These are phyloP conservation scores for Solanum chilense DNA, from an alignment of 257 asterid genomes.

Conservation along the genomic window DNA sequence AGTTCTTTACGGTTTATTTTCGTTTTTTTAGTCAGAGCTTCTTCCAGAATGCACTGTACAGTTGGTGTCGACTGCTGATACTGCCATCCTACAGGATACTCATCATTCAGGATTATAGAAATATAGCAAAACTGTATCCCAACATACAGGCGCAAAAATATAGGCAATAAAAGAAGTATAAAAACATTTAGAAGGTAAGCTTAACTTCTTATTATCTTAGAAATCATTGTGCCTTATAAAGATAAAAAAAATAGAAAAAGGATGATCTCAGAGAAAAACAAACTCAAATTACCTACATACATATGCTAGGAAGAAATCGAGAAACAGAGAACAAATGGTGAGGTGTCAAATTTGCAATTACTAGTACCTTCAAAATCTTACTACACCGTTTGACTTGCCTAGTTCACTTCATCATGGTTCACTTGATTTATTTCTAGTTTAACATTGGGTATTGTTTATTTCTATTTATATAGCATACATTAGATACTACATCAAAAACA, in stretches of 20 bases:
- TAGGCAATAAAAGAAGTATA: background rate
- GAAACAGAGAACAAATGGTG: background rate
- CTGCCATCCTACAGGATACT: conserved; percentile 61
- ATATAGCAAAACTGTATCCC: background rate
- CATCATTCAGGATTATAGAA: background rate
- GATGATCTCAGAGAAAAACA: background rate
- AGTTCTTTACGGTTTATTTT: conserved; percentile 64
- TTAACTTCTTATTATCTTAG: background rate
- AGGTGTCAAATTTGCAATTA: background rate
- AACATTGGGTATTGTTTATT: background rate
- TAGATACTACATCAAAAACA: background rate
- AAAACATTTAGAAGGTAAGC: background rate
- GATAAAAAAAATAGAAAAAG: background rate
- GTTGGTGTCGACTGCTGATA: conserved; percentile 78
- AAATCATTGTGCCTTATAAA: background rate
- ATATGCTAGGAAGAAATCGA: background rate
- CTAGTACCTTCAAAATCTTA: background rate
- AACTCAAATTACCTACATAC: background rate
- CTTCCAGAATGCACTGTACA: conserved; percentile 60
- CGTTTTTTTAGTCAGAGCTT: conserved; percentile 47
- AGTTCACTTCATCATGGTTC: background rate
- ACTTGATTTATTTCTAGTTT: background rate
- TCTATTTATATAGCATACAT: background rate
- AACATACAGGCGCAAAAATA: background rate
- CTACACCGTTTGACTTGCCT: background rate